Base-by-base conservation (phyloP, 768 basidiomycete genomes). In the Kwoniella dejecticola region DNA sequence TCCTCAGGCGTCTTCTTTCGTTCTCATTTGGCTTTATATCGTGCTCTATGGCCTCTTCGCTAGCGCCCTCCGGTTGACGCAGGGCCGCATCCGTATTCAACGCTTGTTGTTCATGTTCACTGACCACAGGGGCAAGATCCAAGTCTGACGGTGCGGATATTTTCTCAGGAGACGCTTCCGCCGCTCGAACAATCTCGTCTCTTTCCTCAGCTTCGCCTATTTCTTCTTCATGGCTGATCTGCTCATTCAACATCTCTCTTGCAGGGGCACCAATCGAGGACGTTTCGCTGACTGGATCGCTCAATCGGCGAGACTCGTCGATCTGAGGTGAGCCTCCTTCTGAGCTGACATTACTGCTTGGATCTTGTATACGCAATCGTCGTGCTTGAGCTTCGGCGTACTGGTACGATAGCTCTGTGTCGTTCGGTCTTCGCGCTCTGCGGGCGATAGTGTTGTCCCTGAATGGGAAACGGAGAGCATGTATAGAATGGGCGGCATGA, bases 381-480 rank as follows among this genome's bases (percentile, higher is more conserved):
- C 45, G 40, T 33, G 42, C 31, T 55, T 52, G 24, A 46, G 36
- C 53, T 27, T 63, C 38, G n/a, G 62, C 65, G n/a, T 64, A 57
- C 30, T 75, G 68, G 52, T 75, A 74, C 8, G 48, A 31, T 8
- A 67, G 36, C 49, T 77, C 76, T n/a, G 48, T 50, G 1, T 40
- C 21, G 24, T 60, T 66, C 1, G 71, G 73, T 29, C 65, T 47
- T 13, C 66, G 54, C n/a, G 76, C 76, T 33, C 63, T 40, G 7
- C 75, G 71, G 13, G 75, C 75, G 19, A 71, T 67, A 15, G 70
- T 68, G 58, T 77, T 75, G 21, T 62, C 62, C 21, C 67, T 59
- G 65, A 77, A 77, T 17, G 75, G 75, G 64, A 77, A 77, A 13
- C 64, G 44, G 7, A 75, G 57, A 30, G 60, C 36, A 8, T 46